Evolutionary conservation across 139 green algal genomes (phyloP).

Genomic region (Coccomyxa sp.): DNA sequence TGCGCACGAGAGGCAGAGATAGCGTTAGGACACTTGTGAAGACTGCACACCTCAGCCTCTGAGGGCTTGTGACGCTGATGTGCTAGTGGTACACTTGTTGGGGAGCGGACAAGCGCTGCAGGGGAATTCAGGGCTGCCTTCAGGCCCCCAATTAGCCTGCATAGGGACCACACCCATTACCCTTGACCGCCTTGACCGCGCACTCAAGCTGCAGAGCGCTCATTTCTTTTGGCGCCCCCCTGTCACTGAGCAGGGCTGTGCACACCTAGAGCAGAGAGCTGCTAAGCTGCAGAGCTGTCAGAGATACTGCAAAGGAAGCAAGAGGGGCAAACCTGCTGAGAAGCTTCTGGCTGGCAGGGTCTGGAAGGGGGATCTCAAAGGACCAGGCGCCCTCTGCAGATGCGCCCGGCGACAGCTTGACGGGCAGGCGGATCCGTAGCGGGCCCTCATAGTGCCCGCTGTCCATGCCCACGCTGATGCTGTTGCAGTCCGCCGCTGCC

Average conservation of each 20-base stretch:
- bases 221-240: too few relatives aligned
- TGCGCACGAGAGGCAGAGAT: too few relatives aligned
- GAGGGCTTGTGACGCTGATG: neutral
- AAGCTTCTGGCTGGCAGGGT: constrained; percentile 25
- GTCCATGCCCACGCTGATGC: constrained; percentile 47
- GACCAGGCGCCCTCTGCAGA: constrained; percentile 45
- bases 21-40: too few relatives aligned
- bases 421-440: constrained; percentile 36
- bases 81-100: neutral
- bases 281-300: too few relatives aligned
- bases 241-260: too few relatives aligned
- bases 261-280: too few relatives aligned
- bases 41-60: neutral
- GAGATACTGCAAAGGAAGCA: too few relatives aligned
- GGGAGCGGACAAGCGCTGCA: neutral
- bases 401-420: constrained; percentile 11
- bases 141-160: constrained; percentile 5
- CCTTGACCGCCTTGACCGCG: neutral
- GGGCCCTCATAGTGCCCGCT: constrained; percentile 66
- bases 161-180: neutral
- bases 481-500: constrained; percentile 44
- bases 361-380: constrained; percentile 50
- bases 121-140: constrained; percentile 4
- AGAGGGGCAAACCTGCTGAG: neutral
- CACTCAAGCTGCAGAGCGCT: neutral